Evolutionary conservation across 2,329 filamentous ascomycete species (phyloP).

Genomic region (Botrytis porri): DNA sequence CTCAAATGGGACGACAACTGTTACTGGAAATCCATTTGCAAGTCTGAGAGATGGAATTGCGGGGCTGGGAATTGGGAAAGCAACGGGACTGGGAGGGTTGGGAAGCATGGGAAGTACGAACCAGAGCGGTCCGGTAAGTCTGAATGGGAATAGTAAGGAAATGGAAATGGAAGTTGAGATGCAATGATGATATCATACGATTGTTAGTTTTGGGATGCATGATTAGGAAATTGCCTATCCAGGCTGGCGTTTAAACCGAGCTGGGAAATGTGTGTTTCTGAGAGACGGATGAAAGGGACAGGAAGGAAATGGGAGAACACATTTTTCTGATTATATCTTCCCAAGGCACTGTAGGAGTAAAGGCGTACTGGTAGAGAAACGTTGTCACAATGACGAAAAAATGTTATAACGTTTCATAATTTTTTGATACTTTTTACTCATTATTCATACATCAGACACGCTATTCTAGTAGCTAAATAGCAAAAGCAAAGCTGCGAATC

Average conservation of each 20-base stretch:
- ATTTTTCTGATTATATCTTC: neutral
- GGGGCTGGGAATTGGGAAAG: slow-evolving; percentile 42
- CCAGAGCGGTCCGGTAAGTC: slow-evolving; percentile 30
- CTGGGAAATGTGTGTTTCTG: neutral
- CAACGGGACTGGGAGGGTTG: neutral
- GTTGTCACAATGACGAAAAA: neutral
- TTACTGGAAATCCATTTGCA: slow-evolving; percentile 39
- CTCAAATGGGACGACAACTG: slow-evolving; percentile 36
- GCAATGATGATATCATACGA: slow-evolving; percentile 39
- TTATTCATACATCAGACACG: slow-evolving; percentile 30
- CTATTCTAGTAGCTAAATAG: slow-evolving; percentile 21
- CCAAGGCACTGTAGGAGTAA: slow-evolving; percentile 28
- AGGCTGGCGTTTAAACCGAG: slow-evolving; percentile 8
- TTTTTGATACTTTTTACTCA: slow-evolving; percentile 10
- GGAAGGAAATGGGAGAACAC: neutral
- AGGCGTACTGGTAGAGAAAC: slow-evolving; percentile 25
- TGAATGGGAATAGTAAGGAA: slow-evolving; percentile 28
- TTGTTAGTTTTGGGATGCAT: neutral
- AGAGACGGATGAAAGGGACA: neutral
- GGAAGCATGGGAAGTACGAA: slow-evolving; percentile 31
- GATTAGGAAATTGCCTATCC: slow-evolving; percentile 5
- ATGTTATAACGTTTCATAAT: neutral
- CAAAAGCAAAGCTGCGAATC: slow-evolving; percentile 6
- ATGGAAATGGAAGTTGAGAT: slow-evolving; percentile 52
- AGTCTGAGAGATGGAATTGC: slow-evolving; percentile 46